Conservation (phyloP, 306 rosid genomes). For the Senna siamea region DNA sequence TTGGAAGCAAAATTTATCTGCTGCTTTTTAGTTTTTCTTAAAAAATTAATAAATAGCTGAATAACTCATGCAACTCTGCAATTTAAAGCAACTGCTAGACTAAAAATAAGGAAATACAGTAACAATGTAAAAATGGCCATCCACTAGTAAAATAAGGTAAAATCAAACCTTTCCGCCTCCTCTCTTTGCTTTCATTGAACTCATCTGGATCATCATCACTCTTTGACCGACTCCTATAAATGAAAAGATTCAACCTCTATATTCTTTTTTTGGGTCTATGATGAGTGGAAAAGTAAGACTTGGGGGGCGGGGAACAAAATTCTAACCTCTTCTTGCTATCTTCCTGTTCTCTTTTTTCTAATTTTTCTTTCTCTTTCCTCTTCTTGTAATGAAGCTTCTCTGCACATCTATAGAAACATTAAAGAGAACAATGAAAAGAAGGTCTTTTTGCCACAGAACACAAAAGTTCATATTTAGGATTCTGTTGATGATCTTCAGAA, state of each 20-base stretch:
- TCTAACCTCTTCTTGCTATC: constrained; percentile 76
- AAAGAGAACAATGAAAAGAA: constrained; percentile 16
- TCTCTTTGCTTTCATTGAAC: constrained; percentile 51
- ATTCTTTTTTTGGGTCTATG: constrained; percentile 12
- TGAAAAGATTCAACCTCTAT: constrained; percentile 39
- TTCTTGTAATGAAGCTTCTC: constrained; percentile 82
- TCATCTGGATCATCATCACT: constrained; percentile 68
- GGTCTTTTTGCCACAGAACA: constrained; percentile 29
- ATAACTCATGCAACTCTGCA: not conserved
- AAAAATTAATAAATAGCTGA: not conserved
- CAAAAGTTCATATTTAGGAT: not conserved
- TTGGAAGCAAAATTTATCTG: constrained; percentile 1
- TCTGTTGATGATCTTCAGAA: not conserved
- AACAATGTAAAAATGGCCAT: constrained; percentile 18
- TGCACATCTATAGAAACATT: constrained; percentile 60
- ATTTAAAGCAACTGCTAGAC: constrained; percentile 27
- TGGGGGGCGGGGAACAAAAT: not conserved
- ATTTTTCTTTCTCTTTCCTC: constrained; percentile 73
- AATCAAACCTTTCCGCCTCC: constrained; percentile 62
- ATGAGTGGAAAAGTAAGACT: not conserved
- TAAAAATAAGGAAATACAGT: constrained; percentile 9
- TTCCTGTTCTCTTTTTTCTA: constrained; percentile 57
- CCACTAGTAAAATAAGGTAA: constrained; percentile 5
- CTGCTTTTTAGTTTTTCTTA: not conserved
- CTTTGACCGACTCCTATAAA: constrained; percentile 67